phyloP scores from a whole-genome alignment of 192 early-diverging fungal species.

The Coemansia sp. region DNA sequence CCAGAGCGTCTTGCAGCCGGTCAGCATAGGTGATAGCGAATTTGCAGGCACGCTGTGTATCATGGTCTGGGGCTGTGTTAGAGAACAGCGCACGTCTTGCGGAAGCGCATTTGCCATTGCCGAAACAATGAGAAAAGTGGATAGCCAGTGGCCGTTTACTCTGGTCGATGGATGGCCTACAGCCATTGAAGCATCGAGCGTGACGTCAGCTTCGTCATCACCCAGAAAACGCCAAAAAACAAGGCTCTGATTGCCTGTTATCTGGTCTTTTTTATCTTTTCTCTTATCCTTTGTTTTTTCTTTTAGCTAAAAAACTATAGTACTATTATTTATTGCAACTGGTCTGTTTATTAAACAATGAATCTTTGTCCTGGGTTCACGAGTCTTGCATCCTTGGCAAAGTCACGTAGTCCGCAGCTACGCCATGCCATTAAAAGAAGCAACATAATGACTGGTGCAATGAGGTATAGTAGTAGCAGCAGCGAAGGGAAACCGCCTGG shows the following conservation, averaged over 20 bases:
- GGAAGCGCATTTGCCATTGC: conserved; percentile 14
- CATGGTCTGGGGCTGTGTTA: conserved; percentile 9
- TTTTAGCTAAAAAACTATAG: neutral
- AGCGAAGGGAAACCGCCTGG: neutral
- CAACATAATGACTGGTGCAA: too few species aligned
- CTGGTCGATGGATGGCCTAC: conserved; percentile 25
- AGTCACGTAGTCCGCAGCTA: too few species aligned
- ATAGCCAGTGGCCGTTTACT: conserved; percentile 13
- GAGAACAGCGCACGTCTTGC: conserved; percentile 32
- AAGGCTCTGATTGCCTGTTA: neutral
- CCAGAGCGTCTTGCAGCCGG: neutral
- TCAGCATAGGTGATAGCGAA: neutral
- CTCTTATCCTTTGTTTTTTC: conserved; percentile 1
- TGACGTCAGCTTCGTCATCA: conserved; percentile 6
- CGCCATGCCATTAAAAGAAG: too few species aligned
- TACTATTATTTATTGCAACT: neutral
- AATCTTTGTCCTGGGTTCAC: neutral
- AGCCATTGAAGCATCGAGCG: neutral
- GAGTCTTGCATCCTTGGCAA: neutral
- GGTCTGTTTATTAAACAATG: neutral
- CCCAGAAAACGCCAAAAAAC: neutral
- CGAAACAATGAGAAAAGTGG: conserved; percentile 30
- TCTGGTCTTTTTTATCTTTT: neutral
- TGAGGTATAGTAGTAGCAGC: too few species aligned
- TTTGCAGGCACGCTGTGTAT: conserved; percentile 8